A percentile compares a stretch with the other conserved stretches of the same genome.
Conservation (phyloP, 305 asterid genomes). For the Solanum hybrid region DNA sequence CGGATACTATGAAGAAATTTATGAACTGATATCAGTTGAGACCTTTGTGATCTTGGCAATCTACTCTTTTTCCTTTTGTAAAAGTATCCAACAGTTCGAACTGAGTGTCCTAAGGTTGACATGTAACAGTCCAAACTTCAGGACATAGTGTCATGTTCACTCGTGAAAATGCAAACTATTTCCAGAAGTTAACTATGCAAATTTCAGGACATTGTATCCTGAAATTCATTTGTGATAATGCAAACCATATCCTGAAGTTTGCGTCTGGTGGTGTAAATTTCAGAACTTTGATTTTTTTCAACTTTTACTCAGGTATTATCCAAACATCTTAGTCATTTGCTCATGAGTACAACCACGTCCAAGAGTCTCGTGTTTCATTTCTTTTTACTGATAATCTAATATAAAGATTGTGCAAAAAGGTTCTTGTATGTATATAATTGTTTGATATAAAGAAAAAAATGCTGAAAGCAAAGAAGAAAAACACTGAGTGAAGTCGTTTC, state of each 20-base stretch:
- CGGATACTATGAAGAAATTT: neutral
- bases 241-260: neutral
- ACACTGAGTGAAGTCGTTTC: neutral
- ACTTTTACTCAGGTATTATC: neutral
- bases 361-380: neutral
- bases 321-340: neutral
- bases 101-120: neutral
- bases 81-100: neutral
- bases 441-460: neutral
- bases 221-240: neutral
- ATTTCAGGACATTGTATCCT: neutral
- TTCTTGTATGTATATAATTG: neutral
- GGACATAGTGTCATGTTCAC: neutral
- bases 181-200: neutral
- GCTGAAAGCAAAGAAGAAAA: neutral
- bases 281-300: neutral
- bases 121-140: neutral
- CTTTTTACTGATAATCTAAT: neutral
- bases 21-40: neutral
- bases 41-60: neutral
- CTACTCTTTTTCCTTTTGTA: neutral
- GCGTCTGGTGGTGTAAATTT: neutral
- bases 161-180: neutral
- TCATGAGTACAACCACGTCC: neutral
- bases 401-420: neutral